phyloP scores from a whole-genome alignment of 2,329 filamentous ascomycete genomes.

The Colletotrichum nymphaeae region DNA sequence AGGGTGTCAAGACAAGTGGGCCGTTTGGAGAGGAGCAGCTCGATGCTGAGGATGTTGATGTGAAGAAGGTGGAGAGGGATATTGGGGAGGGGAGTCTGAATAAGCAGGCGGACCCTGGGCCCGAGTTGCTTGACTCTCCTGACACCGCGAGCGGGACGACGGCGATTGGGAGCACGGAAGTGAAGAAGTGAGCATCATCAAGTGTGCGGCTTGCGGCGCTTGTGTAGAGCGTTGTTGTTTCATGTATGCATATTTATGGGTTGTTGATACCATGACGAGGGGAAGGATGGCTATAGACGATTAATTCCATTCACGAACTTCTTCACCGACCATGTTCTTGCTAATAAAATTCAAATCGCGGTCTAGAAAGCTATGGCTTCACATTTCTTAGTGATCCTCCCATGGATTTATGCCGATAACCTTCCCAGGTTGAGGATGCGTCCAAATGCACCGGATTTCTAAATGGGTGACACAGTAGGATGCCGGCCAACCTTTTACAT shows the following conservation, averaged over 20 bases:
- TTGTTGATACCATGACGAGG: neutral
- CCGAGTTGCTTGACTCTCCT: constrained; percentile 17
- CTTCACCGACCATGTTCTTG: too few relatives aligned
- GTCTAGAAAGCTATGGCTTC: too few relatives aligned
- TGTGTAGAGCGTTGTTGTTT: neutral
- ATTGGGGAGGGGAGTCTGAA: neutral
- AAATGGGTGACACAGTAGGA: too few relatives aligned
- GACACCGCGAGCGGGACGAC: constrained; percentile 30
- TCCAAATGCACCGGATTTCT: too few relatives aligned
- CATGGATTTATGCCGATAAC: too few relatives aligned
- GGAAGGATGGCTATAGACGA: neutral
- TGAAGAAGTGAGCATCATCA: constrained; percentile 4
- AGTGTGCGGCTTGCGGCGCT: neutral
- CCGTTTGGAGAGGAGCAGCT: constrained; percentile 48
- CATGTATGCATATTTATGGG: neutral
- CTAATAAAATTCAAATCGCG: too few relatives aligned
- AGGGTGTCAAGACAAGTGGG: constrained; percentile 50
- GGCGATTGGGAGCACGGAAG: constrained; percentile 11
- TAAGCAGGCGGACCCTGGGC: constrained; percentile 13
- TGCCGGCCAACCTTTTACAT: too few relatives aligned
- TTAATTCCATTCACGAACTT: neutral
- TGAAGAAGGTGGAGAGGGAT: neutral
- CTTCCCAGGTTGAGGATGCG: too few relatives aligned
- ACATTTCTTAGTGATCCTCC: too few relatives aligned
- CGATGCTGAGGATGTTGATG: constrained; percentile 27